phyloP scores from a whole-genome alignment of 2,329 filamentous ascomycete species.

The Didymella pinodella region DNA sequence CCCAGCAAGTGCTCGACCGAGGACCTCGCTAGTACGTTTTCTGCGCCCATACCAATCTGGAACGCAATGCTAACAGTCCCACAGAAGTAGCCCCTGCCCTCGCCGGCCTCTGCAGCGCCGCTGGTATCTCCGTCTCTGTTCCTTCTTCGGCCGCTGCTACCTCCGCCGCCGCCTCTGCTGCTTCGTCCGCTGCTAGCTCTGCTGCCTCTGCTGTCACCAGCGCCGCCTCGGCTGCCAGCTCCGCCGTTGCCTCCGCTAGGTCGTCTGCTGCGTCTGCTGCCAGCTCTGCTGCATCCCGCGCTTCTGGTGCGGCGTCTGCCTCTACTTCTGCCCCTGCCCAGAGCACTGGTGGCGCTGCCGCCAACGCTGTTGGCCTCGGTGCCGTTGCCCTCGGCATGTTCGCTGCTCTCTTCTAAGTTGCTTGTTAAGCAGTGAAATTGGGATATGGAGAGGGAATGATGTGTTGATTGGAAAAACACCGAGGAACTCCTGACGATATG shows the following conservation, averaged over 20 bases:
- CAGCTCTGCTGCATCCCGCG: constrained; percentile 11
- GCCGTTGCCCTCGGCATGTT: constrained; percentile 21
- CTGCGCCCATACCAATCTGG: background rate
- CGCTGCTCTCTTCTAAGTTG: constrained; percentile 29
- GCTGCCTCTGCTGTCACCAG: background rate
- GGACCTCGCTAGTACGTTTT: constrained; percentile 51
- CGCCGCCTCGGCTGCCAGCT: constrained; percentile 7
- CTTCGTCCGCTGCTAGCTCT: constrained; percentile 2
- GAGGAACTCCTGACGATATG: constrained; percentile 16
- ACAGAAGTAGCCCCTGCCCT: constrained; percentile 37
- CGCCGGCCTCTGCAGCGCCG: constrained; percentile 38
- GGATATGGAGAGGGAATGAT: background rate
- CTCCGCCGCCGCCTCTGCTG: background rate
- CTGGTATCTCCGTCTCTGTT: constrained; percentile 37
- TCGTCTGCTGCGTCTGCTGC: constrained; percentile 10
- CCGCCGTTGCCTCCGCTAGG: constrained; percentile 9
- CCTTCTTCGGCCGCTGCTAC: constrained; percentile 24
- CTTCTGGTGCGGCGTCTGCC: constrained; percentile 4
- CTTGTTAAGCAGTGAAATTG: background rate
- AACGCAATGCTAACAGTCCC: background rate
- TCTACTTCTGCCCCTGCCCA: constrained; percentile 20
- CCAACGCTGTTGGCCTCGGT: constrained; percentile 34
- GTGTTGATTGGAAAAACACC: background rate
- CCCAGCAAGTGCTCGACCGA: constrained; percentile 47
- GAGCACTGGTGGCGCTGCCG: constrained; percentile 33